A percentile compares a stretch with the other conserved stretches of the same genome.
phyloP scores from a whole-genome alignment of 768 basidiomycete genomes.

The Coprinellus micaceus region DNA sequence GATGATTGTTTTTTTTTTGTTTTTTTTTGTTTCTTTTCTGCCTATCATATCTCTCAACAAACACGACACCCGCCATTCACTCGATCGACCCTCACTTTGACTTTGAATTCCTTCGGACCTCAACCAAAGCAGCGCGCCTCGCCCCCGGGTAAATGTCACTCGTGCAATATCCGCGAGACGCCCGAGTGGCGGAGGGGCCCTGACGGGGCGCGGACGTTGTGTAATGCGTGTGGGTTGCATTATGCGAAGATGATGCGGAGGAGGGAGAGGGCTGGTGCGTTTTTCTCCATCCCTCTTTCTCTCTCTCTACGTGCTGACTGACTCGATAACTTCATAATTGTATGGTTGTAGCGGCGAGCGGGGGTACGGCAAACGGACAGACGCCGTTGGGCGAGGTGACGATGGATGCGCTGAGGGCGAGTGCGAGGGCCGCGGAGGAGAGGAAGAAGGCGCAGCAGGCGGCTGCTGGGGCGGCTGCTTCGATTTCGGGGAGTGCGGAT shows the following conservation, averaged over 20 bases:
- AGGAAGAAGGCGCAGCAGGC: slow-evolving; percentile 27
- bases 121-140: slow-evolving; percentile 60
- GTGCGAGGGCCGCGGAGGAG: slow-evolving; percentile 55
- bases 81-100: no score
- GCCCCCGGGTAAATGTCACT: slow-evolving; percentile 84
- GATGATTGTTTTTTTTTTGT: no score
- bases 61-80: no score
- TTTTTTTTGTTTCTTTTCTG: no score
- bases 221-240: slow-evolving; percentile 84
- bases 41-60: no score
- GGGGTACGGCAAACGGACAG: no score
- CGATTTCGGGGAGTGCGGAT: not conserved
- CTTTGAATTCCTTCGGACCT: no score
- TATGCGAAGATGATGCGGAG: slow-evolving; percentile 83
- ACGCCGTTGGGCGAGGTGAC: no score
- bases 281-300: no score
- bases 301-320: no score
- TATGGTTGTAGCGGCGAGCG: no score
- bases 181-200: slow-evolving; percentile 88
- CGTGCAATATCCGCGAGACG: slow-evolving; percentile 82
- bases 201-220: slow-evolving; percentile 78
- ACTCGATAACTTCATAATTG: no score
- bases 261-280: slow-evolving; percentile 73
- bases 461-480: slow-evolving; percentile 9
- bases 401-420: slow-evolving; percentile 75